Evolutionary conservation across 2,329 filamentous ascomycete species (phyloP).

Genomic region (Cytospora schulzeri): DNA sequence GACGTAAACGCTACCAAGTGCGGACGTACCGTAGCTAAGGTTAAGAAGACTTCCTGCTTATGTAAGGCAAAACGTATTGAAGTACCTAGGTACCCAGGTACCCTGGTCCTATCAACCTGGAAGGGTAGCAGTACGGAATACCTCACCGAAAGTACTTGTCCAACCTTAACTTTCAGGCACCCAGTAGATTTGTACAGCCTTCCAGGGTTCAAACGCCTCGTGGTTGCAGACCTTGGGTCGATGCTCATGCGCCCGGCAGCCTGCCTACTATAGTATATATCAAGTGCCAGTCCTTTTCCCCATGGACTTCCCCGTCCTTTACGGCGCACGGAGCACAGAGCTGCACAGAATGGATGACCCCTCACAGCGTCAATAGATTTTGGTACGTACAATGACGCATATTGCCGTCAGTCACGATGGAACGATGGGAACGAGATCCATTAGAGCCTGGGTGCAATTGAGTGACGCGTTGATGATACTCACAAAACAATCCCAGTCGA

Average conservation of each 20-base stretch:
- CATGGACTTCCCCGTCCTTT: too few relatives aligned
- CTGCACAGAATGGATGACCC: too few relatives aligned
- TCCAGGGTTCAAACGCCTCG: background rate
- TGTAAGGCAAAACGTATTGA: background rate
- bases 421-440: too few relatives aligned
- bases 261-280: too few relatives aligned
- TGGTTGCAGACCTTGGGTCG: background rate
- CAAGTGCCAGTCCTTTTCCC: too few relatives aligned
- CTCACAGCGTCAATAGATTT: background rate
- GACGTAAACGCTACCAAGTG: background rate
- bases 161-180: background rate
- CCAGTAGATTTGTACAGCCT: background rate
- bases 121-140: background rate
- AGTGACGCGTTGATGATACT: too few relatives aligned
- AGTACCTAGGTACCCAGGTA: background rate
- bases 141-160: too few relatives aligned
- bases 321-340: too few relatives aligned
- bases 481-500: too few relatives aligned
- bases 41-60: background rate
- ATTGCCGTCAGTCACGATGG: background rate
- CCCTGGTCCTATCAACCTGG: too few relatives aligned
- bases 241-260: background rate
- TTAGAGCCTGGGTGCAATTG: too few relatives aligned
- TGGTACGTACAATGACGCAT: background rate
- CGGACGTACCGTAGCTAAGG: background rate